These are phyloP conservation scores for Colletotrichum acutatum DNA, from an alignment of 2,329 filamentous ascomycete genomes.

Conservation along the genomic window DNA sequence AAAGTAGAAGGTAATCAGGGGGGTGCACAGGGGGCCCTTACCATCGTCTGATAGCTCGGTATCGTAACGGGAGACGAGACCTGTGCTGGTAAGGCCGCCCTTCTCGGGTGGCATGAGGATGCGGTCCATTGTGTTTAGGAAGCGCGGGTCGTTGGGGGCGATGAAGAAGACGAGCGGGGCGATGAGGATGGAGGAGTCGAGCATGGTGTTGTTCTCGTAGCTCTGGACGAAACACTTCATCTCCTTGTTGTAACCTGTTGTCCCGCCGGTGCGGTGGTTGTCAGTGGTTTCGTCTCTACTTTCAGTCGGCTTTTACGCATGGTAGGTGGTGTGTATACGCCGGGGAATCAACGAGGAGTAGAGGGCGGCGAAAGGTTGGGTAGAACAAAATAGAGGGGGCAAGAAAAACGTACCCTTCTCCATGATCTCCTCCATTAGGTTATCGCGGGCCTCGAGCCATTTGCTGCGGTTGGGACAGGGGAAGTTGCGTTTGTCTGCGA, in stretches of 20 bases:
- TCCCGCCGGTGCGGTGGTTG: not conserved
- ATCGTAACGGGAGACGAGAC: constrained; percentile 81
- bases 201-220: constrained; percentile 75
- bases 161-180: constrained; percentile 85
- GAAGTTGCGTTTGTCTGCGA: constrained; percentile 79
- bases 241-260: constrained; percentile 73
- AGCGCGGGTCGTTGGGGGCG: constrained; percentile 80
- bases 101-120: constrained; percentile 80
- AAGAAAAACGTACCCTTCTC: constrained; percentile 68
- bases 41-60: constrained; percentile 76
- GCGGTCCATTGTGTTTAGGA: constrained; percentile 76
- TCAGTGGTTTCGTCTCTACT: not conserved
- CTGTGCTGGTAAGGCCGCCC: constrained; percentile 79
- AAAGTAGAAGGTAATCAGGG: too few relatives aligned
- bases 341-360: not conserved
- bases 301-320: not conserved
- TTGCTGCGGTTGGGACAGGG: constrained; percentile 76
- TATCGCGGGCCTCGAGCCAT: constrained; percentile 75
- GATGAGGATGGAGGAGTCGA: constrained; percentile 81
- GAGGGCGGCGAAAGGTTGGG: not conserved
- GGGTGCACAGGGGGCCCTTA: too few relatives aligned
- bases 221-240: constrained; percentile 79
- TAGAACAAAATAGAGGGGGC: too few relatives aligned
- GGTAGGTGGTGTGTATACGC: too few relatives aligned
- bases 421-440: constrained; percentile 81